Evolutionary conservation across 2,329 filamentous ascomycete species (phyloP).

Genomic region (Alternaria rosae): DNA sequence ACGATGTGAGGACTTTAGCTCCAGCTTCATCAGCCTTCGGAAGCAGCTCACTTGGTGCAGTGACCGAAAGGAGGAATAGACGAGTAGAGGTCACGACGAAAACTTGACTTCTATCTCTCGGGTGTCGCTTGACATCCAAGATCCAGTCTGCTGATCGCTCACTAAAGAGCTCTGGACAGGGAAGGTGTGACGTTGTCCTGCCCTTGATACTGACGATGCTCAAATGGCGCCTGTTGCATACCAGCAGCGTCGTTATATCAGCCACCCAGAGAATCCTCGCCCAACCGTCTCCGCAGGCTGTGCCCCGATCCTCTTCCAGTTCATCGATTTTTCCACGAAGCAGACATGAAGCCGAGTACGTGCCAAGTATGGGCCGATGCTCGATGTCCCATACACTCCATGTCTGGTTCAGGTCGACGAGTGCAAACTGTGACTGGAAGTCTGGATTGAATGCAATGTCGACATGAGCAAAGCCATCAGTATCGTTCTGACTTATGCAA

Average conservation of each 20-base stretch:
- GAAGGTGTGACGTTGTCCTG: constrained; percentile 24
- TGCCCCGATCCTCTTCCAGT: constrained; percentile 2
- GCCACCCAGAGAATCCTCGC: constrained; percentile 58
- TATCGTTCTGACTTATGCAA: constrained; percentile 60
- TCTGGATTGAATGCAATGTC: constrained; percentile 72
- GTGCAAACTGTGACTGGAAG: constrained; percentile 66
- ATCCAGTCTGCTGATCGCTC: constrained; percentile 57
- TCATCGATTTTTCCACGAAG: constrained; percentile 32
- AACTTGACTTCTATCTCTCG: constrained; percentile 57
- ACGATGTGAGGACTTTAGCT: constrained; percentile 53
- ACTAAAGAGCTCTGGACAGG: constrained; percentile 35
- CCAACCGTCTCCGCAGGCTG: constrained; percentile 56
- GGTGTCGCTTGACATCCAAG: constrained; percentile 63
- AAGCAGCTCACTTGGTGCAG: constrained; percentile 34
- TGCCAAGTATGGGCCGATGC: constrained; percentile 25
- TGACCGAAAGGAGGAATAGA: constrained; percentile 60
- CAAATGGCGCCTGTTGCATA: constrained; percentile 58
- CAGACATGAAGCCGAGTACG: constrained; percentile 46
- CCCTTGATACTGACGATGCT: constrained; percentile 46
- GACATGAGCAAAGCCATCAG: constrained; percentile 64
- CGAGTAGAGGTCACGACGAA: constrained; percentile 66
- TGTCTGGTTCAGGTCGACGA: constrained; percentile 69
- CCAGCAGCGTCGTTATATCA: constrained; percentile 58
- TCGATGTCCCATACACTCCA: constrained; percentile 74
- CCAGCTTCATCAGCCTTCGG: constrained; percentile 30